Conservation (phyloP, 176 grass and related monocot species). For the Stipa capillata region DNA sequence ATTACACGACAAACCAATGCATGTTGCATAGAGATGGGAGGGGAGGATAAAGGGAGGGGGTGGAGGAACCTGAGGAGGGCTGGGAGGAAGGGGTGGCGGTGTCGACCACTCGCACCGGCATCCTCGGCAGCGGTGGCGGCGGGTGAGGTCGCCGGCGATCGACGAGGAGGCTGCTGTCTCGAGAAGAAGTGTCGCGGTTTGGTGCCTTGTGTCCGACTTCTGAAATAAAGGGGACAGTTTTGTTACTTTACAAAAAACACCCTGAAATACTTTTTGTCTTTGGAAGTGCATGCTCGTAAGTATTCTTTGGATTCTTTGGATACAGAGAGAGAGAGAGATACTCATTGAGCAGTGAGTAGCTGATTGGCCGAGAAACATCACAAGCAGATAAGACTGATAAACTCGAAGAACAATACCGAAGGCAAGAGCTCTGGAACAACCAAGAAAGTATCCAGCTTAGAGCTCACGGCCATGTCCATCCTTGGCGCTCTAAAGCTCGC, state of each 20-base stretch:
- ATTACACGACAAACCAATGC: neutral
- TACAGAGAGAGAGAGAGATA: neutral
- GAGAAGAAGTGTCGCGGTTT: neutral
- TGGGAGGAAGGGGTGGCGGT: conserved; percentile 48
- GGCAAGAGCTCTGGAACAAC: neutral
- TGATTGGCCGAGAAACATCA: neutral
- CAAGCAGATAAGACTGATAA: conserved; percentile 32
- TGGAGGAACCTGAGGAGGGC: conserved; percentile 32
- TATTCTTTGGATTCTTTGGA: too few relatives aligned
- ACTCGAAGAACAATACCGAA: neutral
- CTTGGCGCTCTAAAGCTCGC: conserved; percentile 17
- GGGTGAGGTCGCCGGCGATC: neutral
- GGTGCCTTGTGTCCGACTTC: neutral
- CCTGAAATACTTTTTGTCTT: too few relatives aligned
- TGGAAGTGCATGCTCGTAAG: too few relatives aligned
- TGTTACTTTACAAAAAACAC: neutral
- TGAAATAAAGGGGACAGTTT: neutral
- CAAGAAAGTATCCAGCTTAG: neutral
- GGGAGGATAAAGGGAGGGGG: neutral
- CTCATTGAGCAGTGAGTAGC: neutral
- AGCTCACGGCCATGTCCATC: conserved; percentile 24
- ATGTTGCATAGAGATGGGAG: neutral
- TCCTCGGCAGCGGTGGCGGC: neutral
- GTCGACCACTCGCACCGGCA: conserved; percentile 63
- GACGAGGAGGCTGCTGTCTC: neutral